phyloP scores from a whole-genome alignment of 306 rosid species.

The Sindora glabra region DNA sequence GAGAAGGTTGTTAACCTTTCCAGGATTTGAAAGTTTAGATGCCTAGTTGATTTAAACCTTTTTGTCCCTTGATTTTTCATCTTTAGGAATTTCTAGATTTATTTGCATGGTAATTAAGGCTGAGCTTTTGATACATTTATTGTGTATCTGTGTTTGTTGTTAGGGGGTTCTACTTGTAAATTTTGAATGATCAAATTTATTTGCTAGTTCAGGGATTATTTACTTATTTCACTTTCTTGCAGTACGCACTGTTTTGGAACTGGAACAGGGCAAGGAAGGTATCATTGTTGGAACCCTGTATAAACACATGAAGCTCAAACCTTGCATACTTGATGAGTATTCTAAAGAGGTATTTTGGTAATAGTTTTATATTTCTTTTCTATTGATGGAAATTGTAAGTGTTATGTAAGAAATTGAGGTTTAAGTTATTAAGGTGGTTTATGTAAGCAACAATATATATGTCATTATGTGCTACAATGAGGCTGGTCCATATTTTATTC shows the following conservation, averaged over 20 bases:
- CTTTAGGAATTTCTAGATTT: too few species aligned
- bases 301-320: slow-evolving; percentile 95
- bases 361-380: not conserved
- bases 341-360: slow-evolving; percentile 58
- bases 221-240: slow-evolving; percentile 10
- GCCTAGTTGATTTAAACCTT: too few species aligned
- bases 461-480: too few species aligned
- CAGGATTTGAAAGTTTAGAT: too few species aligned
- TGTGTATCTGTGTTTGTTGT: not conserved
- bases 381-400: not conserved
- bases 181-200: not conserved
- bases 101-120: too few species aligned
- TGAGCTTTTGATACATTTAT: too few species aligned
- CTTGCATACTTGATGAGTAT: slow-evolving; percentile 82
- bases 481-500: too few species aligned
- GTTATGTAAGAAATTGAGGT: not conserved
- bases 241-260: slow-evolving; percentile 68
- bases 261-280: slow-evolving; percentile 82
- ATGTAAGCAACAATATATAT: too few species aligned
- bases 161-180: not conserved
- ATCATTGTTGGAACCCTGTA: slow-evolving; percentile 76
- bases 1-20: too few species aligned
- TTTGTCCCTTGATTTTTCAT: too few species aligned
- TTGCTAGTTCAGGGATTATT: not conserved
- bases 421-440: too few species aligned